These are phyloP conservation scores for Tricholoma sp. DNA, from an alignment of 768 basidiomycete genomes.

Conservation along the genomic window DNA sequence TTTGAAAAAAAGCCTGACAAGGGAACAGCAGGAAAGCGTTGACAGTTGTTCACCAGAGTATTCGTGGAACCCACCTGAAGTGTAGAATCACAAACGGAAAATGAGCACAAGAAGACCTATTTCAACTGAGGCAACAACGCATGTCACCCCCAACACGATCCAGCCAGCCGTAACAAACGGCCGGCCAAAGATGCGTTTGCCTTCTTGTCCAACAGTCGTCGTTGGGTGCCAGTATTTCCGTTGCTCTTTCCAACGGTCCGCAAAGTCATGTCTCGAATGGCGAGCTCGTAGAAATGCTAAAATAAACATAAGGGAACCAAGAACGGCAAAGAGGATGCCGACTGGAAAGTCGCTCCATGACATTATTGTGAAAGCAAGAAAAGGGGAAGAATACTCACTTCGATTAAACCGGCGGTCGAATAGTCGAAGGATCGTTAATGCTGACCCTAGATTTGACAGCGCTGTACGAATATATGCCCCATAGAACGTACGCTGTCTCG, in stretches of 20 bases:
- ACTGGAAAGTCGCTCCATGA: slow-evolving; percentile 22
- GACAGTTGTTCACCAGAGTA: neutral
- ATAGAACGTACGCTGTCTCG: slow-evolving; percentile 77
- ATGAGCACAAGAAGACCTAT: slow-evolving; percentile 62
- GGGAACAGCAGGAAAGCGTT: neutral
- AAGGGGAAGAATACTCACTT: slow-evolving; percentile 40
- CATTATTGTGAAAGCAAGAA: neutral
- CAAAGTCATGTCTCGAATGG: slow-evolving; percentile 72
- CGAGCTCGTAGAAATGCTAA: slow-evolving; percentile 55
- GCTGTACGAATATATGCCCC: slow-evolving; percentile 79
- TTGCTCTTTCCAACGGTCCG: slow-evolving; percentile 46
- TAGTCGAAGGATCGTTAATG: slow-evolving; percentile 70
- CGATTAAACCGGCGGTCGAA: slow-evolving; percentile 70
- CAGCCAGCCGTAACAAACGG: slow-evolving; percentile 82
- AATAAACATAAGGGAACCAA: slow-evolving; percentile 57
- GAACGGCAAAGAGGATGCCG: slow-evolving; percentile 59
- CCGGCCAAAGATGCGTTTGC: slow-evolving; percentile 61
- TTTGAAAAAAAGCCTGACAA: neutral
- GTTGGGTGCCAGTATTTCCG: slow-evolving; percentile 32
- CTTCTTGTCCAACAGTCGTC: slow-evolving; percentile 56
- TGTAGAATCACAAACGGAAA: slow-evolving; percentile 24
- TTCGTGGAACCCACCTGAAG: slow-evolving; percentile 25
- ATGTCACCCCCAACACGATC: slow-evolving; percentile 56
- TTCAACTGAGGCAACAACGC: slow-evolving; percentile 59
- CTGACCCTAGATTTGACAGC: slow-evolving; percentile 66